These are phyloP conservation scores for Vickermania ingenoplastis DNA, from an alignment of 208 protist species.

Conservation along the genomic window DNA sequence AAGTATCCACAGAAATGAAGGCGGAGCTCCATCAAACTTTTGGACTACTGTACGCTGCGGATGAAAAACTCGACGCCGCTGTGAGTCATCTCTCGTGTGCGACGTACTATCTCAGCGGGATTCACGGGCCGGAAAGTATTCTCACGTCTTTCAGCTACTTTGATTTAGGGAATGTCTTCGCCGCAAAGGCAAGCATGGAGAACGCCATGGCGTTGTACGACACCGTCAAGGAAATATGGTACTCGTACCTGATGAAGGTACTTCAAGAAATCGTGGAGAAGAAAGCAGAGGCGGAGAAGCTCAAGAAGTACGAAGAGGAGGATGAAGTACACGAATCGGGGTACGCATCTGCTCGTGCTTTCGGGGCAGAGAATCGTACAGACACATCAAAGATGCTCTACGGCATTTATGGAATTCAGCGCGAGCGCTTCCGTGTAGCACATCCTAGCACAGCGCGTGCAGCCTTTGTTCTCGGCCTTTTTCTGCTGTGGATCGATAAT, in stretches of 20 bases:
- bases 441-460: conserved; percentile 67
- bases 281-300: conserved; percentile 25
- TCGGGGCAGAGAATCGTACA: conserved; percentile 71
- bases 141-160: conserved; percentile 88
- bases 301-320: conserved; percentile 65
- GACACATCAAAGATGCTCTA: conserved; percentile 83
- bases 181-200: conserved; percentile 78
- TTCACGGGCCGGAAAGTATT: conserved; percentile 70
- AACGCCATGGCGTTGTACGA: conserved; percentile 84
- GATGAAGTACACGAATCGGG: conserved; percentile 29
- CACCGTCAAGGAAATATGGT: conserved; percentile 82
- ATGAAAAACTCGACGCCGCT: conserved; percentile 72
- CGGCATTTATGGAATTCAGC: conserved; percentile 75
- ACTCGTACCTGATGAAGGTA: conserved; percentile 27
- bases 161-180: conserved; percentile 86
- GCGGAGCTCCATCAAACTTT: conserved; percentile 85
- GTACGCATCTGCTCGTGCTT: conserved; percentile 50
- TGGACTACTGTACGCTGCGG: conserved; percentile 79
- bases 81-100: conserved; percentile 75
- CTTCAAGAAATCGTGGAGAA: conserved; percentile 56
- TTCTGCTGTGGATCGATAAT: conserved; percentile 74
- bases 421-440: conserved; percentile 47
- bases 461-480: conserved; percentile 71
- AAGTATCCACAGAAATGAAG: conserved; percentile 45
- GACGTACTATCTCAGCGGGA: conserved; percentile 75